A percentile compares a stretch with the other conserved stretches of the same genome.
Evolutionary conservation across 441 rosid species (phyloP).

Genomic region (Pelargonium myrrhifolium): DNA sequence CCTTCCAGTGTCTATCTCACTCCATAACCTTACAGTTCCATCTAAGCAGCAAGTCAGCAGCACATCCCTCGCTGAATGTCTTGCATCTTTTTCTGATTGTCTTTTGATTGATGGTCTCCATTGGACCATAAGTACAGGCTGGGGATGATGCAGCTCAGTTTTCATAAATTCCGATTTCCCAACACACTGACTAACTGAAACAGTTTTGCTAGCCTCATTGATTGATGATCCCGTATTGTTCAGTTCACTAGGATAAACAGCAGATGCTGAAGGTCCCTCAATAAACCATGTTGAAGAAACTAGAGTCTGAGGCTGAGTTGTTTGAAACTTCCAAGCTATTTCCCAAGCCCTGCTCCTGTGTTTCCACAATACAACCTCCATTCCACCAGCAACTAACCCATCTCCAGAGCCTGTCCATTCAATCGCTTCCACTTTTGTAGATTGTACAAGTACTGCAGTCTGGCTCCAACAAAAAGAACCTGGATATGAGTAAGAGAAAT

Average conservation of each 20-base stretch:
- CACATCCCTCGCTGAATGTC: constrained; percentile 36
- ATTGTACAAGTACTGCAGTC: constrained; percentile 74
- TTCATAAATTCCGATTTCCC: constrained; percentile 40
- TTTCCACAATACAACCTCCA: constrained; percentile 74
- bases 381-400: constrained; percentile 76
- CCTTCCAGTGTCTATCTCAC: constrained; percentile 64
- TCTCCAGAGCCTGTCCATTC: constrained; percentile 89
- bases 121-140: constrained; percentile 64
- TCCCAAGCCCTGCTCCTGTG: constrained; percentile 73
- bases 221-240: constrained; percentile 24
- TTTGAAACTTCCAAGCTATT: constrained; percentile 71
- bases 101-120: constrained; percentile 66
- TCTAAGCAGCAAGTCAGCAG: constrained; percentile 85
- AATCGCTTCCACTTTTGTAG: constrained; percentile 67
- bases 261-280: constrained; percentile 67
- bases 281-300: constrained; percentile 82
- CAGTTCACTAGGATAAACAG: constrained; percentile 36
- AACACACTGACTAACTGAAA: constrained; percentile 42
- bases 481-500: constrained; percentile 66
- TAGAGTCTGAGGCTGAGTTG: constrained; percentile 57
- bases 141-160: constrained; percentile 60
- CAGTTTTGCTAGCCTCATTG: constrained; percentile 40
- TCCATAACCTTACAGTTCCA: constrained; percentile 89
- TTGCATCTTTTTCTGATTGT: constrained; percentile 29
- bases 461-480: constrained; percentile 99